Conservation (phyloP, 2,329 filamentous ascomycete genomes). For the Ophiostoma perfectum region DNA sequence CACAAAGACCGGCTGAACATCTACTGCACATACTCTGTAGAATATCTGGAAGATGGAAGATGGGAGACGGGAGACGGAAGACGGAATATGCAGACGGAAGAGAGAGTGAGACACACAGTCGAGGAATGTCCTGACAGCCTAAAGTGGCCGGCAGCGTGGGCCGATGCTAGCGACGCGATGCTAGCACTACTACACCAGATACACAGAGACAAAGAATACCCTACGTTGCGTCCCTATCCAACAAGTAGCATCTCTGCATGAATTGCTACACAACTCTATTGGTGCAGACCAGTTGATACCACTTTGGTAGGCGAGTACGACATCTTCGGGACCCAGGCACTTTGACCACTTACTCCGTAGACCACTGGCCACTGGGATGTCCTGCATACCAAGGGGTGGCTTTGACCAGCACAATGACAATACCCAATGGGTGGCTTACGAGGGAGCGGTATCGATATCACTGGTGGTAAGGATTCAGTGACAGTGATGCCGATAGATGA, state of each 20-base stretch:
- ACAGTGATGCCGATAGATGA: too few relatives aligned
- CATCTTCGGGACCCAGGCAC: background rate
- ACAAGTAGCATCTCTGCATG: background rate
- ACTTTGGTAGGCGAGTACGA: background rate
- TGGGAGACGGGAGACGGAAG: too few relatives aligned
- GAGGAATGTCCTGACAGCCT: too few relatives aligned
- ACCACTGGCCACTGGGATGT: background rate
- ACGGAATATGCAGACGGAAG: too few relatives aligned
- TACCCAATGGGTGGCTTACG: too few relatives aligned
- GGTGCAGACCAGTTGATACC: background rate
- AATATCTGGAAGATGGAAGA: too few relatives aligned
- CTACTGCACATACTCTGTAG: too few relatives aligned
- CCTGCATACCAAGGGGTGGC: conserved; percentile 2
- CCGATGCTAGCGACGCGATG: background rate
- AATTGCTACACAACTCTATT: background rate
- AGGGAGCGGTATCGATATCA: background rate
- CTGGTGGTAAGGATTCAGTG: background rate
- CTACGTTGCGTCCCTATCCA: background rate
- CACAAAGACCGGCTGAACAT: too few relatives aligned
- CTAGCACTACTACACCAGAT: conserved; percentile 1
- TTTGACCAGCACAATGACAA: background rate
- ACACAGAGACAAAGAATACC: background rate
- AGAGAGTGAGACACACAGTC: background rate
- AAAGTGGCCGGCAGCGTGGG: background rate
- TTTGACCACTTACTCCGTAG: background rate